Percentiles rank a stretch among this genome's conserved stretches.
These are phyloP conservation scores for Plantago ovata DNA, from an alignment of 257 asterid genomes.

Conservation along the genomic window DNA sequence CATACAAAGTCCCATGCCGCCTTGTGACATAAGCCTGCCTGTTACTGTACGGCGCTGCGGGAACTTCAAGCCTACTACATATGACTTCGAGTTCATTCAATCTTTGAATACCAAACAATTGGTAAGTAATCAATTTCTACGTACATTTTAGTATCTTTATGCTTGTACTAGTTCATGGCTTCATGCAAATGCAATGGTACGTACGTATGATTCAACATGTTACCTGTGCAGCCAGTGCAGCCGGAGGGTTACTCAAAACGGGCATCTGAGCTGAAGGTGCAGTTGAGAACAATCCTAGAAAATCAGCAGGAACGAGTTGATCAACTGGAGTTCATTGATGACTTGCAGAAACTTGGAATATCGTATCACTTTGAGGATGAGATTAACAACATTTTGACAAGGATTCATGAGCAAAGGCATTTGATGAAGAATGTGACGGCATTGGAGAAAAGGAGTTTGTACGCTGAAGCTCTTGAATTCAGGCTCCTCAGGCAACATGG, in stretches of 20 bases:
- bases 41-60: slow-evolving; percentile 23
- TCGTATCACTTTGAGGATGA: slow-evolving; percentile 25
- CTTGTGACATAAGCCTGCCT: not conserved
- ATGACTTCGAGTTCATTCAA: slow-evolving; percentile 23
- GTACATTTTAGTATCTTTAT: no score
- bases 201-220: no score
- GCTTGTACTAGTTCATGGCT: no score
- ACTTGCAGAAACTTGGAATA: slow-evolving; percentile 21
- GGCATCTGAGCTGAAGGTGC: slow-evolving; percentile 19
- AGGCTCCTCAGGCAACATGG: no score
- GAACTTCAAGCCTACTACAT: slow-evolving; percentile 26
- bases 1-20: not conserved
- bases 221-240: no score
- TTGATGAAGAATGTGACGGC: not conserved
- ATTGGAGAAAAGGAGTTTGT: not conserved
- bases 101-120: no score
- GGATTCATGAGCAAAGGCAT: not conserved
- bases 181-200: no score
- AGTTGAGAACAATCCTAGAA: slow-evolving; percentile 18
- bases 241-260: not conserved
- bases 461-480: slow-evolving; percentile 19
- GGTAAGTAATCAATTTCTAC: no score
- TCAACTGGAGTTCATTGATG: slow-evolving; percentile 17
- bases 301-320: not conserved
- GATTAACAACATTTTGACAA: slow-evolving; percentile 9